Evolutionary conservation across 2,329 filamentous ascomycete genomes (phyloP).

Genomic region (Colletotrichum scovillei): DNA sequence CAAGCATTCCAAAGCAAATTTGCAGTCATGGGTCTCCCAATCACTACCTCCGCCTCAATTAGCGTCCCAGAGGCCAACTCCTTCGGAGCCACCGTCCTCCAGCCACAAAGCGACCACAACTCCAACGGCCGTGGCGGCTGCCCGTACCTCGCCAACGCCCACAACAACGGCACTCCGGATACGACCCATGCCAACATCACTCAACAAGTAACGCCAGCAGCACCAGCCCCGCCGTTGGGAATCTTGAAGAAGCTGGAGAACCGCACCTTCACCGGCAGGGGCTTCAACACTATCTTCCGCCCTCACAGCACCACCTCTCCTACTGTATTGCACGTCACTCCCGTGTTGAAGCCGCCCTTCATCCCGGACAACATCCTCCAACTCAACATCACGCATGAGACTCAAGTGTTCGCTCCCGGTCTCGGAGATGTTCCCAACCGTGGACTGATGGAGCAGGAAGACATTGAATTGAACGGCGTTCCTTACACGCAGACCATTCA

Average conservation of each 20-base stretch:
- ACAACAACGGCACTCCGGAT: neutral
- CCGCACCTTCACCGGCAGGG: slow-evolving; percentile 43
- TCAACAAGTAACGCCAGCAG: neutral
- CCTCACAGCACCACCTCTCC: slow-evolving; percentile 42
- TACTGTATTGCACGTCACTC: slow-evolving; percentile 34
- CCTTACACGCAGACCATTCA: slow-evolving; percentile 49
- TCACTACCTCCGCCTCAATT: neutral
- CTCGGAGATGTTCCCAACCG: slow-evolving; percentile 52
- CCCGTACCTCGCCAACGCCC: neutral
- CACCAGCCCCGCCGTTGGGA: slow-evolving; percentile 27
- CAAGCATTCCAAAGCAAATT: neutral
- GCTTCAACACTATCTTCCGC: slow-evolving; percentile 53
- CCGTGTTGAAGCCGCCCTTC: neutral
- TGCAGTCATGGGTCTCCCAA: neutral
- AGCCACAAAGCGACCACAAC: neutral
- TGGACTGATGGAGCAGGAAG: slow-evolving; percentile 44
- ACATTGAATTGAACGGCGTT: slow-evolving; percentile 49
- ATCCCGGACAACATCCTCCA: slow-evolving; percentile 47
- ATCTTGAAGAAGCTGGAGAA: slow-evolving; percentile 41
- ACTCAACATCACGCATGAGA: slow-evolving; percentile 52
- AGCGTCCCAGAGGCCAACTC: neutral
- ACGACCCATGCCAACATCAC: neutral
- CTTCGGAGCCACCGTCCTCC: neutral
- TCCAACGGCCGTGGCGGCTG: neutral
- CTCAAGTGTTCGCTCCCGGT: slow-evolving; percentile 43